phyloP scores from a whole-genome alignment of 1,284 basidiomycete genomes.

The Entoloma clypeatum region DNA sequence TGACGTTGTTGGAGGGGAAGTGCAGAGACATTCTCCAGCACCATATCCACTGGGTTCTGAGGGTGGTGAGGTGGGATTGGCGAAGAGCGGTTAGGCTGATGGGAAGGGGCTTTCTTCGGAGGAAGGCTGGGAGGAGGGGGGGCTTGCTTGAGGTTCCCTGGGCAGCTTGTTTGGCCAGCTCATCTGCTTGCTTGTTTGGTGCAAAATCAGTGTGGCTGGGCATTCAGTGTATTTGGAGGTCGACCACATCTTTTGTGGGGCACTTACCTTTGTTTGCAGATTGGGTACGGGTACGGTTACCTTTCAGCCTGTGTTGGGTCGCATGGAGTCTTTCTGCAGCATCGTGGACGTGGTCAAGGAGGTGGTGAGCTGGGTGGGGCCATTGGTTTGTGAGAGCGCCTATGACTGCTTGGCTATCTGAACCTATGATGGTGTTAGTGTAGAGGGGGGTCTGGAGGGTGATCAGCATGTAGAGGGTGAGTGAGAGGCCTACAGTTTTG shows the following conservation, averaged over 20 bases:
- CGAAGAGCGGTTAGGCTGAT: slow-evolving; percentile 8
- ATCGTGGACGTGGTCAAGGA: neutral
- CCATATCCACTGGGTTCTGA: slow-evolving; percentile 7
- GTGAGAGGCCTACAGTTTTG: slow-evolving; percentile 6
- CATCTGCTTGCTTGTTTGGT: too few species aligned
- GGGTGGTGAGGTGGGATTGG: slow-evolving; percentile 3
- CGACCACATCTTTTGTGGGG: too few species aligned
- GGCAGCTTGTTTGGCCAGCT: too few species aligned
- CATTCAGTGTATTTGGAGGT: too few species aligned
- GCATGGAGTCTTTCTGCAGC: neutral
- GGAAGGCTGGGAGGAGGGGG: neutral
- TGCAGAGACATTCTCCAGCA: slow-evolving; percentile 18
- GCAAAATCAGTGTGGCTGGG: too few species aligned
- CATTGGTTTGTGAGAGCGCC: neutral
- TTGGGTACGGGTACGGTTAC: neutral
- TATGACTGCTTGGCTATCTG: slow-evolving; percentile 7
- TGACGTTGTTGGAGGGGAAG: slow-evolving; percentile 5
- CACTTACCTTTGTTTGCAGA: neutral
- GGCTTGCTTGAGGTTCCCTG: too few species aligned
- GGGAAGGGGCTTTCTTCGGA: neutral
- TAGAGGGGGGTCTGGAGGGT: neutral
- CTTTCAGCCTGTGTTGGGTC: too few species aligned
- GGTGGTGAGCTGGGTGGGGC: slow-evolving; percentile 5
- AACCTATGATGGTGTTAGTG: neutral
- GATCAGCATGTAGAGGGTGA: slow-evolving; percentile 8